Percentiles rank a stretch among this genome's conserved stretches.
phyloP scores from a whole-genome alignment of 2,329 filamentous ascomycete species.

The Alternaria arbusti region DNA sequence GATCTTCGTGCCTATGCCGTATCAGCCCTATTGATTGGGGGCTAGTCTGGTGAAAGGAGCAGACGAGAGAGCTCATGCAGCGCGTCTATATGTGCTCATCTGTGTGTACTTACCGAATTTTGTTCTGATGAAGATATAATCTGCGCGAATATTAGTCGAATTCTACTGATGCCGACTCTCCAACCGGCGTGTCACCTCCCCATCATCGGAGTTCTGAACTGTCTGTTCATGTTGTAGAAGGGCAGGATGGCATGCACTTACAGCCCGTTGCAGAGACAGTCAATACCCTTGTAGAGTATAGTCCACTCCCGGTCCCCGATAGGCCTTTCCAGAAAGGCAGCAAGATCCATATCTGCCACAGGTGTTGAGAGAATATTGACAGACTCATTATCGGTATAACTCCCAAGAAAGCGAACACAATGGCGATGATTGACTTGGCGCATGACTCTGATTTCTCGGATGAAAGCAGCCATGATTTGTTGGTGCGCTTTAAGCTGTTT shows the following conservation, averaged over 20 bases:
- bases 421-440: background rate
- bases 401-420: background rate
- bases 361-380: background rate
- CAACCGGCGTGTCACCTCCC: no score
- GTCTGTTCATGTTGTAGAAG: no score
- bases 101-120: background rate
- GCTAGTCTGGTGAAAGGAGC: rapidly evolving
- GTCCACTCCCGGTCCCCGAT: background rate
- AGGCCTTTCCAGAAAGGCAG: background rate
- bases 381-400: background rate
- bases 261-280: background rate
- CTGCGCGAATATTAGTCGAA: no score
- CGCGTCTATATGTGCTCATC: no score
- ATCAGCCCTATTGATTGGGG: background rate
- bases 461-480: background rate
- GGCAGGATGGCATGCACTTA: background rate
- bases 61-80: background rate
- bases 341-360: background rate
- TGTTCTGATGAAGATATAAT: background rate
- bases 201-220: no score
- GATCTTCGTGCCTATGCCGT: background rate
- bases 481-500: background rate
- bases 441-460: background rate
- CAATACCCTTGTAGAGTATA: background rate
- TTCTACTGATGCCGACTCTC: no score